These are phyloP conservation scores for Yamadazyma membranifaciens DNA, from an alignment of 1,139 yeast genomes.

Conservation along the genomic window DNA sequence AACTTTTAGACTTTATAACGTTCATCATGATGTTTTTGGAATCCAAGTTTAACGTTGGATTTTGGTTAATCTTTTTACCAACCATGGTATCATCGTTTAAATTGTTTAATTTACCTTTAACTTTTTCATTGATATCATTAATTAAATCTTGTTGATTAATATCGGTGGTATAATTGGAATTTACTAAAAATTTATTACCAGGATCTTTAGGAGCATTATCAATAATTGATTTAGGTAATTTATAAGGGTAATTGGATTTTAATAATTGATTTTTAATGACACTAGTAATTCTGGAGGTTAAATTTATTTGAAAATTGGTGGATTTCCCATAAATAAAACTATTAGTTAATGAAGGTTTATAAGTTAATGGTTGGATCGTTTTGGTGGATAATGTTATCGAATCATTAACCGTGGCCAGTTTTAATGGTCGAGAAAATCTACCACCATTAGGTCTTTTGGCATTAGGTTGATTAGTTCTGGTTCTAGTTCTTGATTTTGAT, in stretches of 20 bases:
- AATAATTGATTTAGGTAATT: slow-evolving; percentile 37
- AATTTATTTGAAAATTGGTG: slow-evolving; percentile 28
- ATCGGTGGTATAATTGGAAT: slow-evolving; percentile 28
- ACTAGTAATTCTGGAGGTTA: slow-evolving; percentile 40
- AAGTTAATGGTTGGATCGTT: slow-evolving; percentile 9
- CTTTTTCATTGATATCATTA: slow-evolving; percentile 29
- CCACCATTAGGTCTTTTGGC: not conserved
- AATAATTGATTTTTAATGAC: slow-evolving; percentile 40
- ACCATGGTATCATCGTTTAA: slow-evolving; percentile 10
- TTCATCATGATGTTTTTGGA: slow-evolving; percentile 31
- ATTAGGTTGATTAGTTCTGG: not conserved
- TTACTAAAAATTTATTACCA: slow-evolving; percentile 31
- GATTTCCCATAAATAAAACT: slow-evolving; percentile 42
- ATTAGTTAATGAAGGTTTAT: slow-evolving; percentile 17
- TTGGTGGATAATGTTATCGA: slow-evolving; percentile 11
- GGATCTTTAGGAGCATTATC: slow-evolving; percentile 23
- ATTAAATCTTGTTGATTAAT: slow-evolving; percentile 25
- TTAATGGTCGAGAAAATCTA: slow-evolving; percentile 8
- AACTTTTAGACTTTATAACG: slow-evolving; percentile 24
- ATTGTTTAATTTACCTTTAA: slow-evolving; percentile 29
- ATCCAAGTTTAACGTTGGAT: slow-evolving; percentile 27
- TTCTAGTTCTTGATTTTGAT: slow-evolving; percentile 3
- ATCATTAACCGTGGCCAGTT: slow-evolving; percentile 5
- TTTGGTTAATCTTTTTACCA: slow-evolving; percentile 25
- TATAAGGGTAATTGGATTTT: slow-evolving; percentile 43